A percentile compares a stretch with the other conserved stretches of the same genome.
phyloP scores from a whole-genome alignment of 306 rosid genomes.

The Arachis hypogaea region DNA sequence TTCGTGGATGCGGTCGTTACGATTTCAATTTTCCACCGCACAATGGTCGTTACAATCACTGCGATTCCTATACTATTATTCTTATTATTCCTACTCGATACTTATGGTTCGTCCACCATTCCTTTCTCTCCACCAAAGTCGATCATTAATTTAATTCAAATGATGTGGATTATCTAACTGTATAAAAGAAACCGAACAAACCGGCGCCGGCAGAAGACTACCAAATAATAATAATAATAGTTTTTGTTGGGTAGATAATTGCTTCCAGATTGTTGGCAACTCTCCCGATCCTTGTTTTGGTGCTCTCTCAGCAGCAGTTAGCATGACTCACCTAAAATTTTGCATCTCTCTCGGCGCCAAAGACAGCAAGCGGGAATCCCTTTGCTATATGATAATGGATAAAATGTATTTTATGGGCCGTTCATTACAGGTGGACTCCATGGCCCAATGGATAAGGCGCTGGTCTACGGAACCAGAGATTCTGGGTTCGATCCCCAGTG shows the following conservation, averaged over 20 bases:
- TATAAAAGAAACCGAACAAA: neutral
- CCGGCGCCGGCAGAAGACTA: neutral
- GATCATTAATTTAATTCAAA: neutral
- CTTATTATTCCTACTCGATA: neutral
- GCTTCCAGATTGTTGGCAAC: constrained; percentile 40
- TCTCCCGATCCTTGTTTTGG: constrained; percentile 9
- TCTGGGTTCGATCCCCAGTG: constrained; percentile 82
- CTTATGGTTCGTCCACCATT: constrained; percentile 8
- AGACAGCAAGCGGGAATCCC: neutral
- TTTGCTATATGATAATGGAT: no score
- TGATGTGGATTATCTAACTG: neutral
- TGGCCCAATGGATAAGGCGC: constrained; percentile 75
- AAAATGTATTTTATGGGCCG: no score
- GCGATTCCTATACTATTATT: neutral
- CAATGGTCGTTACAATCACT: neutral
- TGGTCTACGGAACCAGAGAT: constrained; percentile 82
- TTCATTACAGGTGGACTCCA: neutral
- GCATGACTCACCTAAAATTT: neutral
- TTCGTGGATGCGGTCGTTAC: neutral
- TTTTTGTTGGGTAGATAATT: constrained; percentile 8
- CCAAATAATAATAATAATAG: neutral
- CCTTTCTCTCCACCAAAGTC: neutral
- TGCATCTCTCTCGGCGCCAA: neutral
- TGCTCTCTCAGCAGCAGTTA: neutral
- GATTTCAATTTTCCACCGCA: constrained; percentile 44